These are phyloP conservation scores for Aspergillus piperis DNA, from an alignment of 2,329 filamentous ascomycete genomes.

Conservation along the genomic window DNA sequence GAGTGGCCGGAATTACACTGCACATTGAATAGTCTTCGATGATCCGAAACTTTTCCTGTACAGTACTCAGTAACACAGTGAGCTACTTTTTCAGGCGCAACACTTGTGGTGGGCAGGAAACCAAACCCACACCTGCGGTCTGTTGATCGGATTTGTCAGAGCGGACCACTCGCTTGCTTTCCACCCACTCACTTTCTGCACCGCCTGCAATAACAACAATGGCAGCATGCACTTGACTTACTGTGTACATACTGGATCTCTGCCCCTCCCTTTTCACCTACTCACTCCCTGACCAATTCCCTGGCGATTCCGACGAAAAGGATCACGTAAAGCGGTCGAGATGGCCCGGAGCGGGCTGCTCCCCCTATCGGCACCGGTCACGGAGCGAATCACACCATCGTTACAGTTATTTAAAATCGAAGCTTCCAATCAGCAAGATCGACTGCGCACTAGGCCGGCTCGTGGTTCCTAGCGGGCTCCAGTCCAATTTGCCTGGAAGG, in stretches of 20 bases:
- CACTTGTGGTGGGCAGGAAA: background rate
- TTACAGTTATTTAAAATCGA: slow-evolving; percentile 3
- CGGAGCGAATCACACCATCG: slow-evolving; percentile 4
- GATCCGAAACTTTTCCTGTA: background rate
- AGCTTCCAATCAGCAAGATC: slow-evolving; percentile 9
- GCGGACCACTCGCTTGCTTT: background rate
- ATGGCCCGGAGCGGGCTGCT: background rate
- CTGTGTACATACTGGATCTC: background rate
- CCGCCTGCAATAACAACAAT: background rate
- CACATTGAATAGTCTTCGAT: background rate
- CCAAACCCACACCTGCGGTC: background rate
- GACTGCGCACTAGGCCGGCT: background rate
- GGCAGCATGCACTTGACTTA: background rate
- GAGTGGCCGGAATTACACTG: background rate
- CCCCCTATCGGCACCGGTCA: slow-evolving; percentile 1
- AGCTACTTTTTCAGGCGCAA: too few species aligned
- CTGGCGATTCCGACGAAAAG: background rate
- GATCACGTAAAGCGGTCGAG: background rate
- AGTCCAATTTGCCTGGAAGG: slow-evolving; percentile 5
- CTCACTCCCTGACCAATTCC: too few species aligned
- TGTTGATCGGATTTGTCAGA: background rate
- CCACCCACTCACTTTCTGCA: background rate
- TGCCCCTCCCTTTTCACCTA: background rate
- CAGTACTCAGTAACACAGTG: too few species aligned
- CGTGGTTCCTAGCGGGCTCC: slow-evolving; percentile 10